Evolutionary conservation across 2,329 filamentous ascomycete genomes (phyloP).

Genomic region (Elsinoe necatrix): DNA sequence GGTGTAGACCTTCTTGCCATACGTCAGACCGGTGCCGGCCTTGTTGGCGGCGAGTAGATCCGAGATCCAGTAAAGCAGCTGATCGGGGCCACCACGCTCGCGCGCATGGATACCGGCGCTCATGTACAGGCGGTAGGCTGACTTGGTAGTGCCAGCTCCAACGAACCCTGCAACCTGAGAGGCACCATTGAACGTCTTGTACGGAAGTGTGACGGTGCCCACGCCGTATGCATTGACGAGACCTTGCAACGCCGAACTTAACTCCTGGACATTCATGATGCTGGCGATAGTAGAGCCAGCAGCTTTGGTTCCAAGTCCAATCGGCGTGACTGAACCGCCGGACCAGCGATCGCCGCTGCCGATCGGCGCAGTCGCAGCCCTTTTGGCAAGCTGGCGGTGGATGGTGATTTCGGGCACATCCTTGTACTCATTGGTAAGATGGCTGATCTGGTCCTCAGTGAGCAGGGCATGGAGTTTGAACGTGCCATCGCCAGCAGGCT

Average conservation of each 20-base stretch:
- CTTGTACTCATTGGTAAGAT: conserved; percentile 20
- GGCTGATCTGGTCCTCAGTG: conserved; percentile 28
- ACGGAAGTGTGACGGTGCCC: conserved; percentile 36
- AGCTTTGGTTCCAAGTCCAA: conserved; percentile 36
- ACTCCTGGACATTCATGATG: conserved; percentile 41
- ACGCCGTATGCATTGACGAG: conserved; percentile 37
- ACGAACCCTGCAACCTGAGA: conserved; percentile 37
- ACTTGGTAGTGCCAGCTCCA: conserved; percentile 37
- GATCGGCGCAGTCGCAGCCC: conserved; percentile 28
- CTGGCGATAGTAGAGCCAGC: conserved; percentile 32
- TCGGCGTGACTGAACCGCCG: conserved; percentile 34
- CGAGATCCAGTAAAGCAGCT: conserved; percentile 49
- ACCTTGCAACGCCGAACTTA: conserved; percentile 38
- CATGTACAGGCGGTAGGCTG: conserved; percentile 43
- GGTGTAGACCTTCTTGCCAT: conserved; percentile 46
- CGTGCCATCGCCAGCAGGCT: conserved; percentile 25
- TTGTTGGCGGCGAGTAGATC: conserved; percentile 49
- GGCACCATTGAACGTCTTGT: conserved; percentile 38
- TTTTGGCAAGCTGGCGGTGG: conserved; percentile 20
- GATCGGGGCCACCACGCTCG: conserved; percentile 50
- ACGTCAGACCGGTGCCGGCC: conserved; percentile 42
- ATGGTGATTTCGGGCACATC: conserved; percentile 23
- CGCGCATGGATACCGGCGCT: conserved; percentile 49
- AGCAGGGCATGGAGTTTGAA: conserved; percentile 29
- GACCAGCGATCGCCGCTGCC: conserved; percentile 35